A percentile compares a stretch with the other conserved stretches of the same genome.
Conservation (phyloP, 768 basidiomycete species). For the Hericium rajendrae region DNA sequence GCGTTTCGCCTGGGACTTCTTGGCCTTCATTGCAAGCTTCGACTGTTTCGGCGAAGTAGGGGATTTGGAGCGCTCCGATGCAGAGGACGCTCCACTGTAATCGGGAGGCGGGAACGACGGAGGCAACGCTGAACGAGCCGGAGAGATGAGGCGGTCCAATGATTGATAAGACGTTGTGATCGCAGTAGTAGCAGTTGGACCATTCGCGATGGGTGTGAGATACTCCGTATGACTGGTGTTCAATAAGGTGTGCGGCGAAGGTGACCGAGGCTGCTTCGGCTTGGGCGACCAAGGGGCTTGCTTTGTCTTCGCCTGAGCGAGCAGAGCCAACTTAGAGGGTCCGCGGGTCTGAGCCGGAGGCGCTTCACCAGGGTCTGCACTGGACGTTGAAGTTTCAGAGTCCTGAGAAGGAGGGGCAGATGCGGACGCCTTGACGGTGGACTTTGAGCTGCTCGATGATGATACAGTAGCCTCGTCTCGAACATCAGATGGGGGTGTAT, state of each 20-base stretch:
- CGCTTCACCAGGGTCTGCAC: neutral
- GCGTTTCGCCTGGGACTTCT: constrained; percentile 42
- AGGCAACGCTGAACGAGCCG: constrained; percentile 15
- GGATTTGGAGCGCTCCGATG: constrained; percentile 7
- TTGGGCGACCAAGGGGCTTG: constrained; percentile 20
- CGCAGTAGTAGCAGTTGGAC: constrained; percentile 72
- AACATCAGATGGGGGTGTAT: constrained; percentile 17
- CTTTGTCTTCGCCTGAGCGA: constrained; percentile 53
- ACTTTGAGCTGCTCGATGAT: constrained; percentile 11
- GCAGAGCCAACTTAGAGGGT: constrained; percentile 65
- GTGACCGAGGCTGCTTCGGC: constrained; percentile 13
- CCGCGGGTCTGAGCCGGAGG: constrained; percentile 1
- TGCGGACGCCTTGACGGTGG: constrained; percentile 3
- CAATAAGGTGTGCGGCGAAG: constrained; percentile 21
- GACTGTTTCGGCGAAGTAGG: constrained; percentile 38
- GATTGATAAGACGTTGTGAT: constrained; percentile 78
- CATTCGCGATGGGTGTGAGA: constrained; percentile 73
- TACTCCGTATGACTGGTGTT: constrained; percentile 55
- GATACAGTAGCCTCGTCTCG: neutral
- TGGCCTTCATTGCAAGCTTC: constrained; percentile 70
- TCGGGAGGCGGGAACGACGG: constrained; percentile 15
- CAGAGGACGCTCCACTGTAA: constrained; percentile 4
- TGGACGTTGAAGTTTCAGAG: neutral
- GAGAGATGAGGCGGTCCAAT: constrained; percentile 44
- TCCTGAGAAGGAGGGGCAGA: constrained; percentile 1